These are phyloP conservation scores for Cyphellophora attinorum DNA, from an alignment of 2,329 filamentous ascomycete genomes.

Conservation along the genomic window DNA sequence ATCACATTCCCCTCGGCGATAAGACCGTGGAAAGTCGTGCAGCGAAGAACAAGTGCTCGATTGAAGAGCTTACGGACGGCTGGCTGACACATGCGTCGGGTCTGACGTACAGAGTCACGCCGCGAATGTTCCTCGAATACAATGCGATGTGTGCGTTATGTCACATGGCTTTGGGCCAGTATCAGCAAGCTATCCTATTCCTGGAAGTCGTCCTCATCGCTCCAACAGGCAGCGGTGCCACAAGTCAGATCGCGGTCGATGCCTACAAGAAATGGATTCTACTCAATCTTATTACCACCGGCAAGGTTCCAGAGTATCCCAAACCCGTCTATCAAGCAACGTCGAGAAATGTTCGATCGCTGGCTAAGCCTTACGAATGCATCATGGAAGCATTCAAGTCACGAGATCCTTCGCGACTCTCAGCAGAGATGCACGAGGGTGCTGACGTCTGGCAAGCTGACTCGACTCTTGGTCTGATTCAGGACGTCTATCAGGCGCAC, in stretches of 20 bases:
- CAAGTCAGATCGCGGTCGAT: slow-evolving; percentile 73
- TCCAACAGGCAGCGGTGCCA: slow-evolving; percentile 51
- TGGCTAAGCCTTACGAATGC: slow-evolving; percentile 61
- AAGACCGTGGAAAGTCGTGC: slow-evolving; percentile 11
- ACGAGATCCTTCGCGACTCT: slow-evolving; percentile 49
- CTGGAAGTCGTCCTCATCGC: slow-evolving; percentile 59
- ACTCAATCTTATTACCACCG: slow-evolving; percentile 61
- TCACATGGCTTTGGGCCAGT: slow-evolving; percentile 52
- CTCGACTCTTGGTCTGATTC: slow-evolving; percentile 61
- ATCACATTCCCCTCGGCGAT: slow-evolving; percentile 27
- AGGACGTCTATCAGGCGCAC: slow-evolving; percentile 60
- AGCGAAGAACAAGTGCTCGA: slow-evolving; percentile 21
- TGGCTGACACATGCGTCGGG: slow-evolving; percentile 29
- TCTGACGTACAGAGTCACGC: slow-evolving; percentile 30
- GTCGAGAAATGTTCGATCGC: slow-evolving; percentile 45
- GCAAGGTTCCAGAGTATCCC: slow-evolving; percentile 48
- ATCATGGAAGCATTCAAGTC: slow-evolving; percentile 61
- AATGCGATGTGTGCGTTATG: slow-evolving; percentile 56
- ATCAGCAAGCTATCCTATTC: slow-evolving; percentile 52
- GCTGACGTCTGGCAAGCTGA: slow-evolving; percentile 57
- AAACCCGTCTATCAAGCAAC: slow-evolving; percentile 44
- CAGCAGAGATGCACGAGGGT: slow-evolving; percentile 53
- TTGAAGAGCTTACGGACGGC: slow-evolving; percentile 20
- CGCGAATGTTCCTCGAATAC: slow-evolving; percentile 49
- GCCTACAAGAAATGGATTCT: slow-evolving; percentile 89